These are phyloP conservation scores for Boletus edulis DNA, from an alignment of 768 basidiomycete genomes.

Conservation along the genomic window DNA sequence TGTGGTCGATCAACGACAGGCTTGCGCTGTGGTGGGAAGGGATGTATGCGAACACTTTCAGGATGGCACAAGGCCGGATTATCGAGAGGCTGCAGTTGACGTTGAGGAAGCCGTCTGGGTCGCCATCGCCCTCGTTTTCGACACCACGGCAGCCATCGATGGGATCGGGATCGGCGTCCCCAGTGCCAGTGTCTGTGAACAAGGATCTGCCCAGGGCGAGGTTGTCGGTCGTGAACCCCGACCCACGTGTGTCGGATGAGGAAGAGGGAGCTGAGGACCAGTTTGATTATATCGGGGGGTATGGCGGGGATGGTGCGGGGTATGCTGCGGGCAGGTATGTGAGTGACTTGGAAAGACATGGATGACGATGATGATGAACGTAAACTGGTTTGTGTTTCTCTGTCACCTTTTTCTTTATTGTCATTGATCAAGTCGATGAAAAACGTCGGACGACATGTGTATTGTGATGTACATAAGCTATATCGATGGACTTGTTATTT, in stretches of 20 bases:
- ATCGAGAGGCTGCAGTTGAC: too few species aligned
- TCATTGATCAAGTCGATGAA: constrained; percentile 4
- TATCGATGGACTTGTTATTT: neutral
- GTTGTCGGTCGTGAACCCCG: constrained; percentile 30
- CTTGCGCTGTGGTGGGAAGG: too few species aligned
- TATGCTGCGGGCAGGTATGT: constrained; percentile 47
- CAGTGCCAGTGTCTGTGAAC: constrained; percentile 15
- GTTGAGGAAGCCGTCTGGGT: constrained; percentile 43
- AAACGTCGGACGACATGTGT: neutral
- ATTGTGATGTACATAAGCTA: neutral
- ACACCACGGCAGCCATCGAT: neutral
- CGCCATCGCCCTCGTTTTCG: constrained; percentile 23
- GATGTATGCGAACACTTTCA: too few species aligned
- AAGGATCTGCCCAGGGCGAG: constrained; percentile 9
- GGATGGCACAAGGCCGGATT: too few species aligned
- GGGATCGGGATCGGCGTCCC: constrained; percentile 26
- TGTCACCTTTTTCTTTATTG: constrained; percentile 6
- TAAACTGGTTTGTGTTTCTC: neutral
- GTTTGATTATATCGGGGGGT: constrained; percentile 60
- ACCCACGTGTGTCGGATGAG: constrained; percentile 26
- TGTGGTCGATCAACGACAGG: too few species aligned
- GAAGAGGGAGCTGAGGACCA: constrained; percentile 37
- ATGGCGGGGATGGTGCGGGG: constrained; percentile 34
- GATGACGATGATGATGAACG: neutral
- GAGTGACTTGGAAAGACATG: constrained; percentile 40